phyloP scores from a whole-genome alignment of 2,329 filamentous ascomycete species.

The Penicillium sp. region DNA sequence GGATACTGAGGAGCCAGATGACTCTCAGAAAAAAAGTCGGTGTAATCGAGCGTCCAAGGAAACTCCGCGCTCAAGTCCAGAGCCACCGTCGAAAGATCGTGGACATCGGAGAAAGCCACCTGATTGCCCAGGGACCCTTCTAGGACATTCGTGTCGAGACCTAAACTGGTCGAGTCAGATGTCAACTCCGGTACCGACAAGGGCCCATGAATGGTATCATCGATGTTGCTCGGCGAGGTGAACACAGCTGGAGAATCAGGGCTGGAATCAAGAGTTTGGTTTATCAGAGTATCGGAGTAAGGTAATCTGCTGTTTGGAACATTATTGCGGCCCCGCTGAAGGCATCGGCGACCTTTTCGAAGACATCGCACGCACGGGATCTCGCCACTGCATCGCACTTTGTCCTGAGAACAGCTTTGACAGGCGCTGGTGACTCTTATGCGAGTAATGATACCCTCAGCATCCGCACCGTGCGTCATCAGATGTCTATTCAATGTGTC shows the following conservation, averaged over 20 bases:
- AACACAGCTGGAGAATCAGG: background rate
- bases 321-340: background rate
- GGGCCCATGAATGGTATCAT: background rate
- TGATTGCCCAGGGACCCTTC: background rate
- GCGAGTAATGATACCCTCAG: background rate
- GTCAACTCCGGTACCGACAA: background rate
- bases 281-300: background rate
- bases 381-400: background rate
- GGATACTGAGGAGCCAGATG: background rate
- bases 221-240: background rate
- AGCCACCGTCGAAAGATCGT: background rate
- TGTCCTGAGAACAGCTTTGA: background rate
- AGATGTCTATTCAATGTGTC: background rate
- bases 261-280: background rate
- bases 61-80: background rate
- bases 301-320: background rate
- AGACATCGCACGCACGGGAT: background rate
- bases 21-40: background rate
- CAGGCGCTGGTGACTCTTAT: background rate
- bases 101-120: background rate
- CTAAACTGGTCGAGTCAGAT: background rate
- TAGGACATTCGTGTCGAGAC: background rate
- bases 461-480: background rate
- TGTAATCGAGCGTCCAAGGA: background rate
- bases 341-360: background rate